phyloP scores from a whole-genome alignment of 345 rosid species.

The Camelina hispida region DNA sequence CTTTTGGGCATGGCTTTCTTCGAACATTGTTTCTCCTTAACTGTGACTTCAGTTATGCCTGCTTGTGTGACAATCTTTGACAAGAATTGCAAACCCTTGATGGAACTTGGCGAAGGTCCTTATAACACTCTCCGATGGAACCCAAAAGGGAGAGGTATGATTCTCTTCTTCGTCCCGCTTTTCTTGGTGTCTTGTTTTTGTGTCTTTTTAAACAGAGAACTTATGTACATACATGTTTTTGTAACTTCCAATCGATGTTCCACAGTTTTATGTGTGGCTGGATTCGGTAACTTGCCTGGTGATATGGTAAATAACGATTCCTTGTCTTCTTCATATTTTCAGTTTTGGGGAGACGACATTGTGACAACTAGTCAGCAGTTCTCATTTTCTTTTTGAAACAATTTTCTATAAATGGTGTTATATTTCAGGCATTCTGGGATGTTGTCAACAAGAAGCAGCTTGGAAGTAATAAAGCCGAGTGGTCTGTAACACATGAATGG shows the following conservation, averaged over 20 bases:
- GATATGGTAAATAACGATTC: constrained; percentile 68
- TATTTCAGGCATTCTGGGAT: constrained; percentile 89
- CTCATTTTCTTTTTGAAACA: background rate
- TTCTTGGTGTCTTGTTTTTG: constrained; percentile 1
- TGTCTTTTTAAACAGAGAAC: background rate
- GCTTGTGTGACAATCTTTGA: constrained; percentile 85
- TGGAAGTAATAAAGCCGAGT: constrained; percentile 83
- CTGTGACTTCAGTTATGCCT: constrained; percentile 73
- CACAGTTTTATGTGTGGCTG: constrained; percentile 87
- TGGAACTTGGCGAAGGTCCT: constrained; percentile 89
- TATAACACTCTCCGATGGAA: constrained; percentile 94
- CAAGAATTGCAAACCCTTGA: constrained; percentile 82
- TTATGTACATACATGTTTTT: constrained; percentile 10
- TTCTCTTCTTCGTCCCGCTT: constrained; percentile 28
- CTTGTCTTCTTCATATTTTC: constrained; percentile 15
- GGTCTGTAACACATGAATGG: constrained; percentile 91
- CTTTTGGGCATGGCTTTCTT: constrained; percentile 15
- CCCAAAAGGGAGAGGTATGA: constrained; percentile 91
- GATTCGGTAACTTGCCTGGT: constrained; percentile 98
- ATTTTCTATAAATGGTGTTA: constrained; percentile 13
- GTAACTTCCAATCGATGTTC: constrained; percentile 51
- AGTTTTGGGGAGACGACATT: no score
- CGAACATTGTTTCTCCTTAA: constrained; percentile 51
- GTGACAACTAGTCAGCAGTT: constrained; percentile 1
- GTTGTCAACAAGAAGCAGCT: constrained; percentile 65